Conservation (phyloP, 2,329 filamentous ascomycete genomes). For the Calonectria ilicicola region DNA sequence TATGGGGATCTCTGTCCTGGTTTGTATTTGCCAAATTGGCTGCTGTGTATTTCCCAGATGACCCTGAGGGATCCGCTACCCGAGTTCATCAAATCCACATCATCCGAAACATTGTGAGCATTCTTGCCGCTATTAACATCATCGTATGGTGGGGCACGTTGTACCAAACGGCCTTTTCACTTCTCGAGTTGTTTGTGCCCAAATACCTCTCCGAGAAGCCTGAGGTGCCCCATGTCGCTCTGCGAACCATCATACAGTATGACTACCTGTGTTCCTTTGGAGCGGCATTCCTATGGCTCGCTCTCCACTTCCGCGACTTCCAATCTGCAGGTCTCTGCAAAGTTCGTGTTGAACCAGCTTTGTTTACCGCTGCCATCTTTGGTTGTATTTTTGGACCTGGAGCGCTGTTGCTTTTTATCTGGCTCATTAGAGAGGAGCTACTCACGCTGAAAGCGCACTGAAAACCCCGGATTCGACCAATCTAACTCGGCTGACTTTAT, state of each 20-base stretch:
- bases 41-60: neutral
- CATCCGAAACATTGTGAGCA: conserved; percentile 11
- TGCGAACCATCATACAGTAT: conserved; percentile 43
- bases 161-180: neutral
- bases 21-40: conserved; percentile 23
- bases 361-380: conserved; percentile 10
- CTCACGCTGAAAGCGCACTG: neutral
- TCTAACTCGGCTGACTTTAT: neutral
- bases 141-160: conserved; percentile 37
- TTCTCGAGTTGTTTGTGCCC: conserved; percentile 37
- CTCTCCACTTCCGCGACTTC: conserved; percentile 37
- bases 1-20: conserved; percentile 38
- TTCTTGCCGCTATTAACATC: conserved; percentile 16
- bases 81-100: neutral
- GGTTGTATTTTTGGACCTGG: conserved; percentile 25
- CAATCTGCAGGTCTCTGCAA: conserved; percentile 31
- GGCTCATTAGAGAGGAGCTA: conserved; percentile 36
- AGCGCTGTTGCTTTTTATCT: conserved; percentile 29
- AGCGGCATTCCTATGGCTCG: conserved; percentile 39
- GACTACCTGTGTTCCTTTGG: conserved; percentile 40
- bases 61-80: neutral
- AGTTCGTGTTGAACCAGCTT: conserved; percentile 13
- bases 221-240: conserved; percentile 9
- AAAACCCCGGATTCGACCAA: neutral
- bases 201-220: conserved; percentile 37